Evolutionary conservation across 176 grass and related monocot genomes (phyloP).

Genomic region (Carex scoparia): DNA sequence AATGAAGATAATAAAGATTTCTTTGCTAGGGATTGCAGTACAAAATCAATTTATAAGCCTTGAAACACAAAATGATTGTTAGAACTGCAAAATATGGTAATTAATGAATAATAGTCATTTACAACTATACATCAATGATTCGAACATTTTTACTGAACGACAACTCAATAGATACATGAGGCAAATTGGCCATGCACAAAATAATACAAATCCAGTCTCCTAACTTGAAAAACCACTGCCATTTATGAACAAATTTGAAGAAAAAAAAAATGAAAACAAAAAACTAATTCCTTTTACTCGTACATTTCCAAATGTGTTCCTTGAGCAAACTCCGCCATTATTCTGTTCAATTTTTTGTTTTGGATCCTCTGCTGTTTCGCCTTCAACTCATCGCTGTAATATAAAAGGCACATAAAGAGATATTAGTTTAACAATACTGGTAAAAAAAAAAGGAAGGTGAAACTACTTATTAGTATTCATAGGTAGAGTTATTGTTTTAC

Average conservation of each 20-base stretch:
- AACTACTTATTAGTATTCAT: too few species aligned
- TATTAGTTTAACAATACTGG: not conserved
- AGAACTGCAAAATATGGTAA: constrained; percentile 1
- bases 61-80: not conserved
- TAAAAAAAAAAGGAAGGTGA: too few species aligned
- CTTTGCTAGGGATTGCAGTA: not conserved
- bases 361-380: constrained; percentile 65
- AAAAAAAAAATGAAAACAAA: constrained; percentile 20
- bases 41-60: not conserved
- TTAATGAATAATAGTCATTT: constrained; percentile 10
- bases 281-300: constrained; percentile 35
- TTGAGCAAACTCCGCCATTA: constrained; percentile 65
- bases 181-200: constrained; percentile 49
- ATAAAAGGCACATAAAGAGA: not conserved
- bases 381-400: constrained; percentile 62
- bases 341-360: constrained; percentile 73
- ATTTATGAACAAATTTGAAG: constrained; percentile 11
- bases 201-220: constrained; percentile 43
- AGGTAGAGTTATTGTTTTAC: too few species aligned
- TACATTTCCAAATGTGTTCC: constrained; percentile 53
- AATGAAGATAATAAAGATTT: not conserved
- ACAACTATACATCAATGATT: constrained; percentile 18
- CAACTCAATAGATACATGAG: constrained; percentile 29
- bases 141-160: constrained; percentile 27
- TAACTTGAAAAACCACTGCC: constrained; percentile 16